A percentile compares a stretch with the other conserved stretches of the same genome.
Conservation (phyloP, 176 grass and related monocot genomes). For the Bonia amplexicaulis region DNA sequence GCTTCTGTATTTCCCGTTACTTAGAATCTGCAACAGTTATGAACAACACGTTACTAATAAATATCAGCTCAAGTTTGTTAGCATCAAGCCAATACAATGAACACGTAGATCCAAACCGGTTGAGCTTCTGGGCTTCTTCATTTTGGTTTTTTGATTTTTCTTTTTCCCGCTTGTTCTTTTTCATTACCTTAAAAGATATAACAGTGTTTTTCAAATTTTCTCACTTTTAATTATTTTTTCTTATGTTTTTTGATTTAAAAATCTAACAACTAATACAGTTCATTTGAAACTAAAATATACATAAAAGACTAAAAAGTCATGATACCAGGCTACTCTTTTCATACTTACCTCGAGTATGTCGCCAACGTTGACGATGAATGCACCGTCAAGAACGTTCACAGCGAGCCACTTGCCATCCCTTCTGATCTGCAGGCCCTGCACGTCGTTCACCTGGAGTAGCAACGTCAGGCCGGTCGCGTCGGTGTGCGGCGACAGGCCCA, state of each 20-base stretch:
- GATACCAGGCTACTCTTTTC: no score
- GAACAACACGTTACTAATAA: no score
- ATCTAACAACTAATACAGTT: no score
- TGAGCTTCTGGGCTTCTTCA: no score
- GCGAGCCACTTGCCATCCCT: constrained; percentile 45
- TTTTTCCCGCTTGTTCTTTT: no score
- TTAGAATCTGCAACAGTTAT: constrained; percentile 9
- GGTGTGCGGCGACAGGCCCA: constrained; percentile 48
- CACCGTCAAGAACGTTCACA: constrained; percentile 26
- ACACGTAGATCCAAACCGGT: background rate
- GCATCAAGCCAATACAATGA: background rate
- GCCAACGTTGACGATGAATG: constrained; percentile 44
- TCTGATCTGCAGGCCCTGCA: constrained; percentile 45
- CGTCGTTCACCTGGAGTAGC: constrained; percentile 21
- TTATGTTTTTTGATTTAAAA: no score
- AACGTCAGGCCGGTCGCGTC: constrained; percentile 30
- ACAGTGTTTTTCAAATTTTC: no score
- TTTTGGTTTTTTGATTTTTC: rapidly evolving
- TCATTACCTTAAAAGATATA: no score
- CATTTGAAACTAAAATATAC: no score
- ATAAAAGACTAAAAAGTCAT: no score
- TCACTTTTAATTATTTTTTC: no score
- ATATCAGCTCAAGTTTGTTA: no score
- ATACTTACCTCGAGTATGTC: constrained; percentile 48
- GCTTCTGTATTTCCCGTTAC: constrained; percentile 28